A percentile compares a stretch with the other conserved stretches of the same genome.
phyloP scores from a whole-genome alignment of 306 rosid genomes.

The Sophora flavescens region DNA sequence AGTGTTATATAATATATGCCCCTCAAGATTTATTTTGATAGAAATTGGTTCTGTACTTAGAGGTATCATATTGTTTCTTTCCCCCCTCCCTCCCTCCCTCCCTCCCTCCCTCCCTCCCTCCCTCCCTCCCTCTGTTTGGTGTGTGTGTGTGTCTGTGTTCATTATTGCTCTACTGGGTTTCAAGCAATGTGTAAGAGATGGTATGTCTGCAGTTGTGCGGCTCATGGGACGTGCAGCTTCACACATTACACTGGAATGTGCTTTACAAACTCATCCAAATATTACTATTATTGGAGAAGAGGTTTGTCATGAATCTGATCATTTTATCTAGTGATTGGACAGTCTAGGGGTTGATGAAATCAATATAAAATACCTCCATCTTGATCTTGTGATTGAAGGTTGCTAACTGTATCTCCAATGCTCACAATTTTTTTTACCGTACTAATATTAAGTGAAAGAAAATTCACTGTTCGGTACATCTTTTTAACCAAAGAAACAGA shows the following conservation, averaged over 20 bases:
- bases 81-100: neutral
- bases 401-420: conserved; percentile 17
- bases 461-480: conserved; percentile 37
- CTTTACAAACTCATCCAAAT: conserved; percentile 98
- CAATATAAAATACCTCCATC: conserved; percentile 32
- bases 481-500: conserved; percentile 7
- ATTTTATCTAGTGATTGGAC: conserved; percentile 32
- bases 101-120: neutral
- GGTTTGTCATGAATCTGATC: conserved; percentile 48
- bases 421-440: conserved; percentile 7
- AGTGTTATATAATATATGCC: conserved; percentile 19
- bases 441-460: conserved; percentile 11
- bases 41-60: neutral
- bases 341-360: conserved; percentile 24
- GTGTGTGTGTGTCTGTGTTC: neutral
- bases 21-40: conserved; percentile 33
- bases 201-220: conserved; percentile 83
- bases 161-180: conserved; percentile 29
- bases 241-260: conserved; percentile 97
- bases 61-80: neutral
- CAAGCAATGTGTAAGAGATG: conserved; percentile 34
- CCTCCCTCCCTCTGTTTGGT: neutral
- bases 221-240: conserved; percentile 99
- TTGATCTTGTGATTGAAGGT: conserved; percentile 30
- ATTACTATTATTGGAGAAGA: conserved; percentile 96